Percentiles rank a stretch among this genome's conserved stretches.
phyloP scores from a whole-genome alignment of 768 basidiomycete genomes.

The Russula earlei region DNA sequence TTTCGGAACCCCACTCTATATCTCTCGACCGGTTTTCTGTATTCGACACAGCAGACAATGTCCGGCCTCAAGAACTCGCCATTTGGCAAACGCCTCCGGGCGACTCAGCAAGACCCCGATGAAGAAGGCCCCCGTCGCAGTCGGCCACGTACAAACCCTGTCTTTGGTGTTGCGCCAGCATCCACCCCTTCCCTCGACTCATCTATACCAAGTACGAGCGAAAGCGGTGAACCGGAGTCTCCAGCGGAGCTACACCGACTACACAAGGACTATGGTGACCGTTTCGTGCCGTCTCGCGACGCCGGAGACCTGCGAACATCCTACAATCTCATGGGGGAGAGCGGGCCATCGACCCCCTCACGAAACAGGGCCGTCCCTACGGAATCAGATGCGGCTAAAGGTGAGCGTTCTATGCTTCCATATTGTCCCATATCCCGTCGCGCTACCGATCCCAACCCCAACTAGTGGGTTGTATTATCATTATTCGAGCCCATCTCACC shows the following conservation, averaged over 20 bases:
- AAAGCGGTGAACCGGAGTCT: conserved; percentile 40
- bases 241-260: conserved; percentile 25
- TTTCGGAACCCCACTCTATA: conserved; percentile 20
- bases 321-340: conserved; percentile 50
- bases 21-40: conserved; percentile 11
- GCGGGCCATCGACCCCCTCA: conserved; percentile 29
- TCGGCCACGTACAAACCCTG: conserved; percentile 42
- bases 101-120: conserved; percentile 53
- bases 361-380: conserved; percentile 35
- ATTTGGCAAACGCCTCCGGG: conserved; percentile 75
- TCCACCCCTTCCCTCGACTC: conserved; percentile 51
- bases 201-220: conserved; percentile 42
- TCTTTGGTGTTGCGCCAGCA: conserved; percentile 41
- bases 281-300: conserved; percentile 57
- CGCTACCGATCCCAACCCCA: neutral
- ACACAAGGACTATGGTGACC: conserved; percentile 36
- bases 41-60: conserved; percentile 32
- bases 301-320: conserved; percentile 51
- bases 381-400: conserved; percentile 39
- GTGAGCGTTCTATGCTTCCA: conserved; percentile 19
- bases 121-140: conserved; percentile 44
- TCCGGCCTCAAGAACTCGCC: conserved; percentile 77
- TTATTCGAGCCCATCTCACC: neutral
- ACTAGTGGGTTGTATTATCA: neutral
- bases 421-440: neutral